Evolutionary conservation across 2,329 filamentous ascomycete genomes (phyloP), one percentile per base, ranked within the genome.

Genomic region (Thielaviopsis punctulata): DNA sequence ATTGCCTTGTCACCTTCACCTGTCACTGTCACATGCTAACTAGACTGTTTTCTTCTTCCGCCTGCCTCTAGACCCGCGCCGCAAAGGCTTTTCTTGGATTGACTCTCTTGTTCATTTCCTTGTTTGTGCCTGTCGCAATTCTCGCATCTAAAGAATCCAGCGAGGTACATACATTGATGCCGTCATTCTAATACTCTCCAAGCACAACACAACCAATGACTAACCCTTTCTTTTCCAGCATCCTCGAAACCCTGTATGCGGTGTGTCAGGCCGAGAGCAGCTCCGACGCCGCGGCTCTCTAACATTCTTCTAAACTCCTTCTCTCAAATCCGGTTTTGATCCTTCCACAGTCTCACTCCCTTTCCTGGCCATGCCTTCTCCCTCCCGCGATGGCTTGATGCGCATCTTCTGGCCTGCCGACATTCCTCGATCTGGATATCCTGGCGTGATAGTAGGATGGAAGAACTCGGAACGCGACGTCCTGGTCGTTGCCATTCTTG

Each of bases 321-420:
- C 51, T 43, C 21, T 60, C 59, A 62, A 53, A 53, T 52, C 48
- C 30, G 30, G n/a, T 36, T 15, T 15, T 7, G 9, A 9, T 36
- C 30, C n/a, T n/a, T n/a, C 30, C 13, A n/a, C n/a, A n/a, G n/a
- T 36, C 30, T 36, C 30, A 4, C 50, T 39, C 52, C 51, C 49
- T 52, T 59, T 59, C 61, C 57, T 56, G 59, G 60, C 59, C 60
- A 62, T 63, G 69, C 76, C 73, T 73, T 82, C 82, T 78, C 71
- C 77, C 71, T 77, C 78, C 69, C 73, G 80, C 73, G 78, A 92
- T 86, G 89, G 86, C 63, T 74, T 96, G 72, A 87, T 96, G 82
- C 87, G 92, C 73, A 82, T 98, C 71, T 96, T 98, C 72, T 98
- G 92, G 92, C 93, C 92, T 62, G 84, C 84, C 62, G 89, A 94